Evolutionary conservation across 2,329 filamentous ascomycete genomes (phyloP).

Genomic region (Bipolaris victoriae): DNA sequence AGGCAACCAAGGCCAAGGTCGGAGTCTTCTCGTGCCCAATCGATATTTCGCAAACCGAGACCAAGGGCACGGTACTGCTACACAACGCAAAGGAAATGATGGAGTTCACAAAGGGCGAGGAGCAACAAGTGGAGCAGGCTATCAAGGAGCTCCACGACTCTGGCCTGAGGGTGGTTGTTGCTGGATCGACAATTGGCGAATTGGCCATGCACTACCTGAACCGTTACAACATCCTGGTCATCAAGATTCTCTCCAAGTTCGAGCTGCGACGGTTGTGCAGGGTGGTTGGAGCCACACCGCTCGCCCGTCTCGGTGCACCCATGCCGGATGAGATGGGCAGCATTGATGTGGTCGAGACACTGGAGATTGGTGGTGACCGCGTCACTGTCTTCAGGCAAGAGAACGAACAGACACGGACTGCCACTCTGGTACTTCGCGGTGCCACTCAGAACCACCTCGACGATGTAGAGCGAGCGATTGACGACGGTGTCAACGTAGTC

Average conservation of each 20-base stretch:
- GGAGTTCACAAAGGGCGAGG: constrained; percentile 97
- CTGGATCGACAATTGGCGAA: constrained; percentile 92
- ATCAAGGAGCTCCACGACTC: constrained; percentile 98
- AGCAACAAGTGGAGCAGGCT: constrained; percentile 83
- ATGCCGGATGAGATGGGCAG: constrained; percentile 99
- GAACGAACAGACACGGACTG: constrained; percentile 86
- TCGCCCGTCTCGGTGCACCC: constrained; percentile 91
- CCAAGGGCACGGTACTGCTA: constrained; percentile 94
- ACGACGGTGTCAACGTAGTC: constrained; percentile 97
- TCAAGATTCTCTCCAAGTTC: constrained; percentile 98
- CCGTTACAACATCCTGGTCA: constrained; percentile 92
- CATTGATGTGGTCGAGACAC: constrained; percentile 93
- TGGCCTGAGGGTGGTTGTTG: constrained; percentile 87
- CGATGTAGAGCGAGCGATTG: constrained; percentile 94
- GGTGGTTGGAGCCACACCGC: constrained; percentile 94
- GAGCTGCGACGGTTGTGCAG: constrained; percentile 93
- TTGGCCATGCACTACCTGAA: constrained; percentile 97
- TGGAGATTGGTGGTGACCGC: constrained; percentile 96
- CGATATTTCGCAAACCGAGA: constrained; percentile 95
- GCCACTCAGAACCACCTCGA: constrained; percentile 98
- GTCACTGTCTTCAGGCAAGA: constrained; percentile 99
- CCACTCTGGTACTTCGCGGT: constrained; percentile 90
- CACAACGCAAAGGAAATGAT: constrained; percentile 99
- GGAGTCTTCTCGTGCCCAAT: constrained; percentile 96
- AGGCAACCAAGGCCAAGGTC: constrained; percentile 90